A percentile compares a stretch with the other conserved stretches of the same genome.
phyloP scores from a whole-genome alignment of 1,284 basidiomycete species.

The Tilletia caries region DNA sequence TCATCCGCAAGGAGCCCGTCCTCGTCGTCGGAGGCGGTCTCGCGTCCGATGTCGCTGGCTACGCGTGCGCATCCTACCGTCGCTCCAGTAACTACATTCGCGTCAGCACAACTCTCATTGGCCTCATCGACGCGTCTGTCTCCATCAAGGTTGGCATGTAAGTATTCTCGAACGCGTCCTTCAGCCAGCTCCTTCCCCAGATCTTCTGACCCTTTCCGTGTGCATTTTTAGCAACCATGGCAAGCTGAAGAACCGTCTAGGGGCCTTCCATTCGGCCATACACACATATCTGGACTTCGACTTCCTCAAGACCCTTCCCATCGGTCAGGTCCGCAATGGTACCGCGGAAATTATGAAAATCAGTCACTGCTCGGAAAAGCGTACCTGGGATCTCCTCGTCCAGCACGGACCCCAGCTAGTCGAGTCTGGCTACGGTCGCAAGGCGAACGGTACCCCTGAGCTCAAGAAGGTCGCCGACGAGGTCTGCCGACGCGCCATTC shows the following conservation, averaged over 20 bases:
- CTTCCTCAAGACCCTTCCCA: slow-evolving; percentile 57
- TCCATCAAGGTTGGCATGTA: slow-evolving; percentile 56
- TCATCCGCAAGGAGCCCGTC: slow-evolving; percentile 58
- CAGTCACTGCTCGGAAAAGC: slow-evolving; percentile 55
- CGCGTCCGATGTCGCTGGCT: slow-evolving; percentile 54
- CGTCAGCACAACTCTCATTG: slow-evolving; percentile 57
- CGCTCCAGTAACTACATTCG: slow-evolving; percentile 58
- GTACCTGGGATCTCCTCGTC: slow-evolving; percentile 56
- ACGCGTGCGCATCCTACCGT: slow-evolving; percentile 57
- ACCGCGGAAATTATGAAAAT: slow-evolving; percentile 59
- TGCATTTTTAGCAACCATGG: slow-evolving; percentile 38
- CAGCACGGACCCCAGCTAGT: slow-evolving; percentile 57
- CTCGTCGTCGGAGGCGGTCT: slow-evolving; percentile 58
- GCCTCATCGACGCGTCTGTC: slow-evolving; percentile 58
- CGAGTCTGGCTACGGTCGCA: slow-evolving; percentile 56
- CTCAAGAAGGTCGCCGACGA: slow-evolving; percentile 53
- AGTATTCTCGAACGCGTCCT: neutral
- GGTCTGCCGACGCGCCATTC: slow-evolving; percentile 57
- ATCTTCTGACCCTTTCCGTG: too few species aligned
- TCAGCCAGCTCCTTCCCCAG: too few species aligned
- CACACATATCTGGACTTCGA: slow-evolving; percentile 59
- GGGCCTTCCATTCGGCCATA: slow-evolving; percentile 58
- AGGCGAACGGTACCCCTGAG: slow-evolving; percentile 35
- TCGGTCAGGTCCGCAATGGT: slow-evolving; percentile 57
- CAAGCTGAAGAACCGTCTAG: slow-evolving; percentile 49